These are phyloP conservation scores for Fusarium mangiferae DNA, from an alignment of 2,329 filamentous ascomycete genomes.

Conservation along the genomic window DNA sequence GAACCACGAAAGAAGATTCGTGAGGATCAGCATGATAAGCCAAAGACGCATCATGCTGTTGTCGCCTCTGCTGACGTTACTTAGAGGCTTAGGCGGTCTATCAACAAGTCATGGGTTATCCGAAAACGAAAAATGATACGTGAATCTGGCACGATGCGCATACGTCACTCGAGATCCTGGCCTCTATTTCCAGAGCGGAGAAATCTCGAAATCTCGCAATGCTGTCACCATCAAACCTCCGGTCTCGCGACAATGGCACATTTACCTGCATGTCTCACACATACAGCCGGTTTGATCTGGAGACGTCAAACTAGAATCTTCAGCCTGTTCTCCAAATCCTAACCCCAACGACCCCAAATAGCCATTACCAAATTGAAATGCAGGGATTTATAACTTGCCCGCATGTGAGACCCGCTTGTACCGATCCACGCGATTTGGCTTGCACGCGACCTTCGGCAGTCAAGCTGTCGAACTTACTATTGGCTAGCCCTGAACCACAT, in stretches of 20 bases:
- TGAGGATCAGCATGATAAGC: background rate
- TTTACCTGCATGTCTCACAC: slow-evolving; percentile 15
- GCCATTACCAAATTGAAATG: slow-evolving; percentile 38
- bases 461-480: slow-evolving; percentile 15
- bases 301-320: slow-evolving; percentile 4
- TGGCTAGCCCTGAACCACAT: slow-evolving; percentile 7
- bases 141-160: slow-evolving; percentile 11
- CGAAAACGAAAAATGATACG: slow-evolving; percentile 26
- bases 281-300: background rate
- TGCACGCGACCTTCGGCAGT: slow-evolving; percentile 45
- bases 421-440: slow-evolving; percentile 44
- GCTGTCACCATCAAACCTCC: background rate
- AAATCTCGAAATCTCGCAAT: background rate
- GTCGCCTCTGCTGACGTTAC: slow-evolving; percentile 16
- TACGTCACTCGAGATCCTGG: slow-evolving; percentile 23
- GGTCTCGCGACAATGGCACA: background rate
- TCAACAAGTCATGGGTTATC: slow-evolving; percentile 12
- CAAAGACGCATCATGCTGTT: background rate
- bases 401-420: slow-evolving; percentile 36
- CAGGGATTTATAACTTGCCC: slow-evolving; percentile 41
- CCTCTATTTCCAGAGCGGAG: slow-evolving; percentile 19
- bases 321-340: slow-evolving; percentile 19
- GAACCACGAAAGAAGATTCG: background rate
- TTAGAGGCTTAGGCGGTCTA: slow-evolving; percentile 24
- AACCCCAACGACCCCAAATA: slow-evolving; percentile 33